Evolutionary conservation across 2,329 filamentous ascomycete genomes (phyloP).

Genomic region (Fusarium anthophilum): DNA sequence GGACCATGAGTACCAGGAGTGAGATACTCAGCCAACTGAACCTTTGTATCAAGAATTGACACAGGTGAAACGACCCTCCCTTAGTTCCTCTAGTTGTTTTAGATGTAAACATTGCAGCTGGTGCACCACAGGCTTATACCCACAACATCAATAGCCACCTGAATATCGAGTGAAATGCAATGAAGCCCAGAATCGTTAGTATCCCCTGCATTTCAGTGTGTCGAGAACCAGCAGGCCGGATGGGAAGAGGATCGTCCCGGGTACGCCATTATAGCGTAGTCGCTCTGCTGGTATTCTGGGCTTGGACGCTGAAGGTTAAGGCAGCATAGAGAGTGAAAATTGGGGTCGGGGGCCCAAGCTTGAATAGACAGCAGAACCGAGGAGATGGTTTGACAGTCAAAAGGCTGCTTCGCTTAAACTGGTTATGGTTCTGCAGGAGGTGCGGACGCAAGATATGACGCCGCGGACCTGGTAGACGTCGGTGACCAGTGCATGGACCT

Average conservation of each 20-base stretch:
- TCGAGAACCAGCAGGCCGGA: slow-evolving; percentile 33
- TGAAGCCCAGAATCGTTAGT: background rate
- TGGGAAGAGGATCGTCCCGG: slow-evolving; percentile 35
- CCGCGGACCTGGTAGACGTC: slow-evolving; percentile 5
- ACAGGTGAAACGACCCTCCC: background rate
- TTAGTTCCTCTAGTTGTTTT: background rate
- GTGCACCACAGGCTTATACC: background rate
- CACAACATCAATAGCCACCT: background rate
- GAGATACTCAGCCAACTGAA: background rate
- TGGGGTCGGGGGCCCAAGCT: slow-evolving; percentile 13
- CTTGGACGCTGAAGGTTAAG: slow-evolving; percentile 2
- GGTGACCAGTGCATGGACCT: slow-evolving; percentile 7
- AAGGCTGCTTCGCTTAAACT: slow-evolving; percentile 12
- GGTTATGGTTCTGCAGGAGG: slow-evolving; percentile 5
- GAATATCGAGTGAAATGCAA: background rate
- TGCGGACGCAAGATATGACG: slow-evolving; percentile 19
- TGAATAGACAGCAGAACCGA: slow-evolving; percentile 18
- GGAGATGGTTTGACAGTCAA: slow-evolving; percentile 26
- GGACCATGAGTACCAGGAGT: background rate
- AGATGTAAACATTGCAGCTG: background rate
- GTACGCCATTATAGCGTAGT: slow-evolving; percentile 35
- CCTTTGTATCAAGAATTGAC: background rate
- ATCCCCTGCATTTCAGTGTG: background rate
- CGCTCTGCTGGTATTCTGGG: slow-evolving; percentile 25
- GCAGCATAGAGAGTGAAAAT: background rate